These are phyloP conservation scores for Claviceps fusiformis DNA, from an alignment of 2,329 filamentous ascomycete species.

Conservation along the genomic window DNA sequence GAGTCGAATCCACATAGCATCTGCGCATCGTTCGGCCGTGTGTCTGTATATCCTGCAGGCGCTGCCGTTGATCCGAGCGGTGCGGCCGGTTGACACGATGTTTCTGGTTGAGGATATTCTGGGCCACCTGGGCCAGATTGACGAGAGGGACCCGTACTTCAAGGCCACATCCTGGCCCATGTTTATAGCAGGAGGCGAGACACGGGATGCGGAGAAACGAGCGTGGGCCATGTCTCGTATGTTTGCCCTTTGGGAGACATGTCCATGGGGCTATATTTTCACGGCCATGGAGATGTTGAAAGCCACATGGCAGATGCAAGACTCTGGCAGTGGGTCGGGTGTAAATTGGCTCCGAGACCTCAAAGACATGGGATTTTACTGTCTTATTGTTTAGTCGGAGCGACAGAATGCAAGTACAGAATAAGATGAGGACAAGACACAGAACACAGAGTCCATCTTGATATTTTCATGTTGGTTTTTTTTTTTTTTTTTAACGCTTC, in stretches of 20 bases:
- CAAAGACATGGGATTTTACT: constrained; percentile 29
- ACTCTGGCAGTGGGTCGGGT: constrained; percentile 14
- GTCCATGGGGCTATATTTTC: constrained; percentile 37
- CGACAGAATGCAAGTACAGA: too few species aligned
- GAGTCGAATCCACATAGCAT: constrained; percentile 29
- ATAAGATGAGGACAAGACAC: neutral
- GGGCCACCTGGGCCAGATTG: constrained; percentile 34
- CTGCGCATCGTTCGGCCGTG: constrained; percentile 32
- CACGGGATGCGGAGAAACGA: constrained; percentile 30
- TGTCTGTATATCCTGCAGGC: constrained; percentile 33
- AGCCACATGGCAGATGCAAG: constrained; percentile 32
- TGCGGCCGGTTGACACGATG: constrained; percentile 25
- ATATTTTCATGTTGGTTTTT: too few species aligned
- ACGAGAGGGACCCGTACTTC: constrained; percentile 36
- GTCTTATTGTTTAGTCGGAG: constrained; percentile 33
- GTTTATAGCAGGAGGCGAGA: constrained; percentile 44
- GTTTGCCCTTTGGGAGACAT: constrained; percentile 29
- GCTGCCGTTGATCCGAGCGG: constrained; percentile 23
- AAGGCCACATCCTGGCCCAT: constrained; percentile 48
- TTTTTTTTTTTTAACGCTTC: too few species aligned
- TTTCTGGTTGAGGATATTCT: constrained; percentile 37
- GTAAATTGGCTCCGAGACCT: constrained; percentile 30
- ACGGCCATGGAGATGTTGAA: constrained; percentile 35
- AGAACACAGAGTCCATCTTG: too few species aligned
- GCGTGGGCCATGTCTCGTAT: constrained; percentile 38